These are phyloP conservation scores for Hymenoscyphus occultus DNA, from an alignment of 2,329 filamentous ascomycete species.

Conservation along the genomic window DNA sequence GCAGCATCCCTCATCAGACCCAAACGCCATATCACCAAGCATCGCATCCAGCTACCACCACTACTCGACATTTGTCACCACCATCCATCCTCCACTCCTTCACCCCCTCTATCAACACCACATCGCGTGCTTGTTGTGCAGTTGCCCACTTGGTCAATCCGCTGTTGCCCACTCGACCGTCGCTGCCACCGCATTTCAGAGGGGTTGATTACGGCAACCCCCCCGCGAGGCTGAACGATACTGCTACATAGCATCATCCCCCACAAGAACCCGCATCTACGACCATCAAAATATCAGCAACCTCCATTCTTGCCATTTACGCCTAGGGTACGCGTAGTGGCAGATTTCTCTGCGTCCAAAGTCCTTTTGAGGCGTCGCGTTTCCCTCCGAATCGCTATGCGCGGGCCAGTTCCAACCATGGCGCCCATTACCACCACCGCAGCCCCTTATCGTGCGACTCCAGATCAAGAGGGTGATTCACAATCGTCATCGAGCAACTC, in stretches of 20 bases:
- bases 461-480: conserved; percentile 35
- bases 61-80: conserved; percentile 5
- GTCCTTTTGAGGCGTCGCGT: neutral
- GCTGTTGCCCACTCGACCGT: neutral
- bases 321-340: neutral
- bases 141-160: neutral
- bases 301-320: conserved; percentile 5
- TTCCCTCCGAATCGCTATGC: conserved; percentile 24
- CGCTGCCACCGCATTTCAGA: neutral
- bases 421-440: conserved; percentile 24
- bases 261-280: neutral
- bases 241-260: conserved; percentile 2
- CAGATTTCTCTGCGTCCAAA: neutral
- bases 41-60: neutral
- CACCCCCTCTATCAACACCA: neutral
- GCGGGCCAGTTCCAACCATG: conserved; percentile 28
- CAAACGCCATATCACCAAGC: neutral
- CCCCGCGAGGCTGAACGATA: conserved; percentile 1
- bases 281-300: neutral
- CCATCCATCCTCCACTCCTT: neutral
- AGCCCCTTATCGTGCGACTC: conserved; percentile 28
- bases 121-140: neutral
- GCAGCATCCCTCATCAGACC: conserved; percentile 5
- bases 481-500: conserved; percentile 62
- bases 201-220: neutral